Evolutionary conservation across 169 alveolate genomes (phyloP).

Genomic region (Toxoplasma gondii): DNA sequence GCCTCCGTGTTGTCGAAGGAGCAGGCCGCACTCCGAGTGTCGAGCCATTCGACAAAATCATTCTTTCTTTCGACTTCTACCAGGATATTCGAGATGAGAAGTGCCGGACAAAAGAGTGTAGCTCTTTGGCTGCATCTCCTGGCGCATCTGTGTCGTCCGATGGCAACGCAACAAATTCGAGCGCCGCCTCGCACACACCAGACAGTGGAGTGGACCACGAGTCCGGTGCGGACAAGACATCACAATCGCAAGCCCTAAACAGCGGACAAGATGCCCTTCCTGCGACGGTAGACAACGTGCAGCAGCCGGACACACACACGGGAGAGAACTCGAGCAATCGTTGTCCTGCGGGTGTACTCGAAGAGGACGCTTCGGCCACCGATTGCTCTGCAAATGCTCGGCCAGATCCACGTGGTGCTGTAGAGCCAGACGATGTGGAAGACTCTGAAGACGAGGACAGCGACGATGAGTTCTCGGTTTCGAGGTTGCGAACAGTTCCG

Average conservation of each 20-base stretch:
- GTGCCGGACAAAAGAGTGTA: neutral
- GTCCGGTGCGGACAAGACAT: too few relatives aligned
- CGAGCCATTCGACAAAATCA: constrained; percentile 55
- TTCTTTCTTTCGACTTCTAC: constrained; percentile 63
- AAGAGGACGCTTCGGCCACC: too few relatives aligned
- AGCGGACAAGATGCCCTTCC: too few relatives aligned
- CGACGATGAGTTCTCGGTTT: neutral
- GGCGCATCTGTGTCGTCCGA: neutral
- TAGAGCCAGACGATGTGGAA: neutral
- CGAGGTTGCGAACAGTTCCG: neutral
- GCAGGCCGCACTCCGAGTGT: constrained; percentile 52
- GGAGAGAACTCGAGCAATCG: too few relatives aligned
- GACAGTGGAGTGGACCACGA: too few relatives aligned
- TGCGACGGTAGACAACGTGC: too few relatives aligned
- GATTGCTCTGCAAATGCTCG: neutral
- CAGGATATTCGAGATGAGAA: constrained; percentile 60
- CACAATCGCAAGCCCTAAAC: too few relatives aligned
- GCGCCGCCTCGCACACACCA: neutral
- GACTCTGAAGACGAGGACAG: constrained; percentile 6
- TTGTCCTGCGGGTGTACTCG: too few relatives aligned
- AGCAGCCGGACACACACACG: too few relatives aligned
- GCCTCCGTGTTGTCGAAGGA: constrained; percentile 61
- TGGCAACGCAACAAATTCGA: neutral
- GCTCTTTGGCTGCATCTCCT: neutral
- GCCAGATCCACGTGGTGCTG: neutral